Evolutionary conservation across 75 land plant genomes (phyloP).

Genomic region (Azolla pinnata): DNA sequence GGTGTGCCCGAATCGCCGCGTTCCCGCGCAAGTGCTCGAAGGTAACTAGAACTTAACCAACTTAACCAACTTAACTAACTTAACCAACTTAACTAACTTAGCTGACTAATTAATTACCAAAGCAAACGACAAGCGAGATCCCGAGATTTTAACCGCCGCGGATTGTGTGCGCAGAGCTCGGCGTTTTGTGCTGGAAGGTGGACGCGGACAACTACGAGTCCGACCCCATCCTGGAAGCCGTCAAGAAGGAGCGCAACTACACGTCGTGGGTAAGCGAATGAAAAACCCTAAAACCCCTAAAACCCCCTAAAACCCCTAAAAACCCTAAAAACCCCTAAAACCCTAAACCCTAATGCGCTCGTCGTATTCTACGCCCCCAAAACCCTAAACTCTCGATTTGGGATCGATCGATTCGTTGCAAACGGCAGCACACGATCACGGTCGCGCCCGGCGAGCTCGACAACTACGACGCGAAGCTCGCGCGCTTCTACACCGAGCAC

Average conservation of each 20-base stretch:
- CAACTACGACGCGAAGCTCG: constrained; percentile 17
- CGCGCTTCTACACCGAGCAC: constrained; percentile 19
- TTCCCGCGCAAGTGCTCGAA: not conserved
- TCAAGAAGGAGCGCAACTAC: not conserved
- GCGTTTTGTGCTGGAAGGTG: not conserved
- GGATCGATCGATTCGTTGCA: not conserved
- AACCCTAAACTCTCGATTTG: not conserved
- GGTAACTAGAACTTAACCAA: not conserved
- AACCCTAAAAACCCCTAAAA: too few relatives aligned
- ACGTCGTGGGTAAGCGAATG: not conserved
- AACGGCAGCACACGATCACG: constrained; percentile 16
- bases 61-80: too few relatives aligned
- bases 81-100: too few relatives aligned
- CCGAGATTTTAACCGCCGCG: not conserved
- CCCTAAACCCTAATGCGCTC: too few relatives aligned
- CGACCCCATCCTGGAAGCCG: not conserved
- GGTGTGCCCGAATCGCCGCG: not conserved
- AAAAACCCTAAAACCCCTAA: too few relatives aligned
- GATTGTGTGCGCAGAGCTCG: not conserved
- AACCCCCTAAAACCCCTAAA: too few relatives aligned
- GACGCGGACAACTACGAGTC: not conserved
- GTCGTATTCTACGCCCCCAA: too few relatives aligned
- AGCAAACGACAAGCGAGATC: not conserved
- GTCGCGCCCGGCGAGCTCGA: constrained; percentile 19
- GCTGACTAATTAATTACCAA: not conserved